Evolutionary conservation across 1,284 basidiomycete genomes (phyloP).

Genomic region (Puccinia brachypodii): DNA sequence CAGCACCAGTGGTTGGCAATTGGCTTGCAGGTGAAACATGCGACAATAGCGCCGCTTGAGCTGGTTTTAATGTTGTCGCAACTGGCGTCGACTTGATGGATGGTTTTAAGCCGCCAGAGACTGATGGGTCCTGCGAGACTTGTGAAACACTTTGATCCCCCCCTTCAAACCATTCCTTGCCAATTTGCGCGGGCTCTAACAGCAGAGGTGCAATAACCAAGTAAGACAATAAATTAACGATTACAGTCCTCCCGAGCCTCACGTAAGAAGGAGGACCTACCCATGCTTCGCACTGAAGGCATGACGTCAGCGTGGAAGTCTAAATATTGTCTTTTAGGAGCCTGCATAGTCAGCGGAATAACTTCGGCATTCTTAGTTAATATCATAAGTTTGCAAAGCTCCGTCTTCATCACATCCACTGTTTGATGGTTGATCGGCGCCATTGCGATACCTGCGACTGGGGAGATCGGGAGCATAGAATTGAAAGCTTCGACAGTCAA

Average conservation of each 20-base stretch:
- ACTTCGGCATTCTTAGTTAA: conserved; percentile 58
- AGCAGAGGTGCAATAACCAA: neutral
- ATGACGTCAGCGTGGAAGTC: conserved; percentile 60
- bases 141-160: conserved; percentile 53
- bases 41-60: neutral
- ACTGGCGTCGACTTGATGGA: conserved; percentile 51
- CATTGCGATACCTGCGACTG: conserved; percentile 55
- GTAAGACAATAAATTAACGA: neutral
- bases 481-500: conserved; percentile 50
- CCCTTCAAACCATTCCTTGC: conserved; percentile 57
- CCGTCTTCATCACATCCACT: conserved; percentile 59
- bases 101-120: conserved; percentile 51
- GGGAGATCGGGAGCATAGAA: conserved; percentile 53
- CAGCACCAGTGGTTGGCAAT: conserved; percentile 51
- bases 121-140: conserved; percentile 55
- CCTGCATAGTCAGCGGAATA: conserved; percentile 57
- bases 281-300: conserved; percentile 55
- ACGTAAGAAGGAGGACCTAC: conserved; percentile 51
- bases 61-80: neutral
- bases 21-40: conserved; percentile 49
- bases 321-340: conserved; percentile 59
- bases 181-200: conserved; percentile 56
- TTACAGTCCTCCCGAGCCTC: neutral
- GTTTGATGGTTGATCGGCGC: conserved; percentile 55
- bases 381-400: conserved; percentile 58